These are phyloP conservation scores for Pistacia vera DNA, from an alignment of 345 rosid genomes.

Conservation along the genomic window DNA sequence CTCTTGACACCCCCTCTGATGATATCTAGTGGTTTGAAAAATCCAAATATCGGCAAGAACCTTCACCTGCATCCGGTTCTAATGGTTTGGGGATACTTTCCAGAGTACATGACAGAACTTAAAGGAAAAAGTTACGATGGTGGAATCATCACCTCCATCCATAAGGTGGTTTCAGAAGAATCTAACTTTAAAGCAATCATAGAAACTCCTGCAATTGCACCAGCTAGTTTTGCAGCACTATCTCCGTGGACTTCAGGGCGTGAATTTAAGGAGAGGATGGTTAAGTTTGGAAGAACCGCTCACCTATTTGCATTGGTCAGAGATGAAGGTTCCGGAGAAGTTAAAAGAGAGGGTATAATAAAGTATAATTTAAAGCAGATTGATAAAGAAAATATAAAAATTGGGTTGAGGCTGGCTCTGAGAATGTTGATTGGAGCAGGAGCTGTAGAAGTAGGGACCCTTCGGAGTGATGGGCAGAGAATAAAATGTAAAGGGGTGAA, in stretches of 20 bases:
- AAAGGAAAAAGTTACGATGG: slow-evolving; percentile 54
- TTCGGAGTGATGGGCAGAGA: slow-evolving; percentile 68
- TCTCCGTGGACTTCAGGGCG: slow-evolving; percentile 70
- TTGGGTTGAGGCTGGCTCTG: slow-evolving; percentile 60
- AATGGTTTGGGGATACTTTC: slow-evolving; percentile 72
- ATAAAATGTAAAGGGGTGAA: slow-evolving; percentile 45
- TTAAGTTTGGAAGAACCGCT: slow-evolving; percentile 52
- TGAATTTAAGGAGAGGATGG: slow-evolving; percentile 57
- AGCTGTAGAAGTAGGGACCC: slow-evolving; percentile 77
- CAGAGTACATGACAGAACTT: slow-evolving; percentile 34
- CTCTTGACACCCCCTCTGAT: slow-evolving; percentile 65
- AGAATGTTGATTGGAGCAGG: slow-evolving; percentile 77
- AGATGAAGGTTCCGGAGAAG: slow-evolving; percentile 46
- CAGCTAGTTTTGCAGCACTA: slow-evolving; percentile 54
- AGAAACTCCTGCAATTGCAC: slow-evolving; percentile 64
- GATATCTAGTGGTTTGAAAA: slow-evolving; percentile 63
- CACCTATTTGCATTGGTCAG: slow-evolving; percentile 47
- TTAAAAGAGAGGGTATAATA: slow-evolving; percentile 37
- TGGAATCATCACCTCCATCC: slow-evolving; percentile 66
- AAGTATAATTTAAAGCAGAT: slow-evolving; percentile 36
- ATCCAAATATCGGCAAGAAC: slow-evolving; percentile 58
- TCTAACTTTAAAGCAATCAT: slow-evolving; percentile 49
- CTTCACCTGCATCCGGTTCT: slow-evolving; percentile 67
- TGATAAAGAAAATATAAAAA: slow-evolving; percentile 62
- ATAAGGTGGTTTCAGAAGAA: slow-evolving; percentile 42